Evolutionary conservation across 192 early-diverging fungal species (phyloP).

Genomic region (Backusella westeae): DNA sequence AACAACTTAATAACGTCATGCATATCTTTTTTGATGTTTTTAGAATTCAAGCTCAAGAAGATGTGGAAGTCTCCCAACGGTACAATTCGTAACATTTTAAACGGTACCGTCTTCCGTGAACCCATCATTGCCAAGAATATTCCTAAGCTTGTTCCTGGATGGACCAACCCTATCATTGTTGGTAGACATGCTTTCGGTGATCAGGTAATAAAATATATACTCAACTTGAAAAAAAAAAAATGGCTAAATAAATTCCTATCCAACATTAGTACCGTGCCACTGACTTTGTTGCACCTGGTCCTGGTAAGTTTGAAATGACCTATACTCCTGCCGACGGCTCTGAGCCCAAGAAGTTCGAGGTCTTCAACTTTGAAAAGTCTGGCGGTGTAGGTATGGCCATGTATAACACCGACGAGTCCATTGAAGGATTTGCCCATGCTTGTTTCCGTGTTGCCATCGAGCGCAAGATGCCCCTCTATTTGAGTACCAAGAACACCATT

Average conservation of each 20-base stretch:
- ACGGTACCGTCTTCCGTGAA: slow-evolving; percentile 97
- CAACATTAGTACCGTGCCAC: slow-evolving; percentile 83
- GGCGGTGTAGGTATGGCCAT: slow-evolving; percentile 93
- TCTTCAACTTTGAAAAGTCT: slow-evolving; percentile 81
- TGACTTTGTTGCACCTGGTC: slow-evolving; percentile 88
- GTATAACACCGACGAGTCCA: slow-evolving; percentile 94
- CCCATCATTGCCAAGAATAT: slow-evolving; percentile 93
- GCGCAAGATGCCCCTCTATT: slow-evolving; percentile 90
- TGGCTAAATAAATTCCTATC: slow-evolving; percentile 45
- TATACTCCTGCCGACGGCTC: slow-evolving; percentile 87
- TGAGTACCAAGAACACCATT: slow-evolving; percentile 97
- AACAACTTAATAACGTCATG: background rate
- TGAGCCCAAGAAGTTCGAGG: slow-evolving; percentile 60
- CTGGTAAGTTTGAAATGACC: slow-evolving; percentile 87
- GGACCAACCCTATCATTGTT: slow-evolving; percentile 94
- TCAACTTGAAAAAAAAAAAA: background rate
- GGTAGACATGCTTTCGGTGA: slow-evolving; percentile 97
- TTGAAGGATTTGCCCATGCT: slow-evolving; percentile 89
- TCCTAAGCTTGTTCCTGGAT: slow-evolving; percentile 88
- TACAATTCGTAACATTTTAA: slow-evolving; percentile 94
- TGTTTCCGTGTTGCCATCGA: slow-evolving; percentile 93
- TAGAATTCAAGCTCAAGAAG: slow-evolving; percentile 92
- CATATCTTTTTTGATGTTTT: background rate
- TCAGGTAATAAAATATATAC: slow-evolving; percentile 52
- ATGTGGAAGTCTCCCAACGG: slow-evolving; percentile 99